Percentiles rank a stretch among this genome's conserved stretches.
Conservation (phyloP, 108 stramenopile genomes). For the Pseudonitzschia multistriata region DNA sequence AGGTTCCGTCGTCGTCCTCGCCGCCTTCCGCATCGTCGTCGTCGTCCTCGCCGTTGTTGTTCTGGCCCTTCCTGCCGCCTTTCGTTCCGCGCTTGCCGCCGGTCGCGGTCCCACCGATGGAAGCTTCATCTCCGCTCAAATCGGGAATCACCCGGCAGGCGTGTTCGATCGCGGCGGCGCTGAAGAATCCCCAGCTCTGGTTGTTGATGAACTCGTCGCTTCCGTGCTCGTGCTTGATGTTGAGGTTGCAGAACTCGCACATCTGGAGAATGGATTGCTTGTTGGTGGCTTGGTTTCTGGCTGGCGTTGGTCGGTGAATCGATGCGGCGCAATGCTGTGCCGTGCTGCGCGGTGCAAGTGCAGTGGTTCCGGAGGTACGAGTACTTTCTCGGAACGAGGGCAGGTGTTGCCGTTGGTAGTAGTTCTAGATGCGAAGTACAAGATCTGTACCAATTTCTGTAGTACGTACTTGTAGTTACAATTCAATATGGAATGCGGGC, state of each 20-base stretch:
- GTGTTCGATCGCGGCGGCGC: conserved; percentile 66
- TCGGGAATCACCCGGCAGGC: conserved; percentile 48
- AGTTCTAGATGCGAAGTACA: no score
- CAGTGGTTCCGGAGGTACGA: no score
- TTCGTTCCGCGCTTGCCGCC: conserved; percentile 3
- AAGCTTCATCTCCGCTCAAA: neutral
- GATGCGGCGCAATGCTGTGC: no score
- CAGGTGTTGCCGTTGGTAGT: no score
- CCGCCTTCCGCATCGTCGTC: conserved; percentile 18
- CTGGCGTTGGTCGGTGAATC: no score
- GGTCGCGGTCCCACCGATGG: neutral
- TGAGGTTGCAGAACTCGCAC: conserved; percentile 77
- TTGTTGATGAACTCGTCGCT: conserved; percentile 42
- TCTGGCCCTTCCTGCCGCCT: neutral
- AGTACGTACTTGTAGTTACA: no score
- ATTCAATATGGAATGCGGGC: no score
- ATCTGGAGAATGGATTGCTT: no score
- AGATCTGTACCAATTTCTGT: no score
- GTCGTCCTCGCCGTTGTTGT: neutral
- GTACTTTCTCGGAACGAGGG: no score
- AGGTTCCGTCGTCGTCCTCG: conserved; percentile 69
- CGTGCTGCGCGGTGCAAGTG: no score
- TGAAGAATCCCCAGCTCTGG: conserved; percentile 76
- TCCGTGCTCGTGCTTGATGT: conserved; percentile 31
- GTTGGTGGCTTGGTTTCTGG: no score